Percentiles rank a stretch among this genome's conserved stretches.
These are phyloP conservation scores for Wakefieldia striispora DNA, from an alignment of 768 basidiomycete species.

Conservation along the genomic window DNA sequence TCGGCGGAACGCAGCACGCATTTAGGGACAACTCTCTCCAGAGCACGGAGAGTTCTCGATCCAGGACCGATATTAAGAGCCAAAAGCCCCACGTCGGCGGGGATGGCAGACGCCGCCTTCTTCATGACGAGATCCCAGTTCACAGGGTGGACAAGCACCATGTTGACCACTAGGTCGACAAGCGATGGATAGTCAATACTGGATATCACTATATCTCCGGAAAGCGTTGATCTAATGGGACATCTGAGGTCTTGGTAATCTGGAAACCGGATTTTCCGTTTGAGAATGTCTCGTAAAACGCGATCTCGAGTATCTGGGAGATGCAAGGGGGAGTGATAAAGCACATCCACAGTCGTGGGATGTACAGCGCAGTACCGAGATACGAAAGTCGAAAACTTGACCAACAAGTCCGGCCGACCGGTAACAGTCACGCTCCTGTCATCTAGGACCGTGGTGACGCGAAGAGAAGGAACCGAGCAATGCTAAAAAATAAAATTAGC, in stretches of 20 bases:
- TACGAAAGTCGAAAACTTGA: conserved; percentile 40
- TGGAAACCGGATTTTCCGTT: conserved; percentile 51
- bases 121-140: conserved; percentile 49
- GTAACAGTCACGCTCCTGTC: conserved; percentile 53
- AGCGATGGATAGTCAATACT: conserved; percentile 28
- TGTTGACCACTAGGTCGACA: conserved; percentile 37
- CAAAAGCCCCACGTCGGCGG: conserved; percentile 22
- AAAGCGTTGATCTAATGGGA: conserved; percentile 47
- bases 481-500: conserved; percentile 7
- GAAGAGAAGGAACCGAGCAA: conserved; percentile 30
- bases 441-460: conserved; percentile 51
- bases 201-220: conserved; percentile 37
- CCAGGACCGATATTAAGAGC: conserved; percentile 55
- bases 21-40: conserved; percentile 36
- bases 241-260: conserved; percentile 43
- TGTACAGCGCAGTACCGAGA: conserved; percentile 37
- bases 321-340: conserved; percentile 48
- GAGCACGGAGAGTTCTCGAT: conserved; percentile 35
- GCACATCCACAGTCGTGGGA: conserved; percentile 44
- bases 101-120: conserved; percentile 22
- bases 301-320: conserved; percentile 33
- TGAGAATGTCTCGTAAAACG: conserved; percentile 44
- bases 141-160: conserved; percentile 48
- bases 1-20: conserved; percentile 15
- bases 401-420: conserved; percentile 51